A percentile compares a stretch with the other conserved stretches of the same genome.
phyloP scores from a whole-genome alignment of 1,139 yeast genomes.

The Saccharomyces hybrid region DNA sequence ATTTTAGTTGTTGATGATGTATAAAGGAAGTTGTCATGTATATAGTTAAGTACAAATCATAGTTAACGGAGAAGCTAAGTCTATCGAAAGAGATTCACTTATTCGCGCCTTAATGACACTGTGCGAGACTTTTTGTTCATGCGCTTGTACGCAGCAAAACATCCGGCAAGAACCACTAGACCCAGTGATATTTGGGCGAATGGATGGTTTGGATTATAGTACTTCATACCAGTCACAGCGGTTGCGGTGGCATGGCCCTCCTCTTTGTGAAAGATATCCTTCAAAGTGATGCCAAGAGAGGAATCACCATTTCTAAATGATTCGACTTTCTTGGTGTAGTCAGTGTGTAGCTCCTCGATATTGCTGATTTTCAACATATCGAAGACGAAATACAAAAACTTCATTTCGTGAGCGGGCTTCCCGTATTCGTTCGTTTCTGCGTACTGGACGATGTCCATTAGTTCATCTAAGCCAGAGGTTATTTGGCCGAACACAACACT shows the following conservation, averaged over 20 bases:
- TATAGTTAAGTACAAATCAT: constrained; percentile 30
- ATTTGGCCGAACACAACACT: constrained; percentile 77
- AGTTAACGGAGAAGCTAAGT: constrained; percentile 9
- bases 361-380: constrained; percentile 15
- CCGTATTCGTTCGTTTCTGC: constrained; percentile 35
- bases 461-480: constrained; percentile 52
- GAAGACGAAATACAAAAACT: constrained; percentile 29
- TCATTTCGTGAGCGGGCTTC: constrained; percentile 40
- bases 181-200: not conserved
- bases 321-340: constrained; percentile 15
- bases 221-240: not conserved
- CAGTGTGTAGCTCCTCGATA: constrained; percentile 12
- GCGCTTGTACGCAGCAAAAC: not conserved
- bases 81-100: not conserved
- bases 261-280: constrained; percentile 6
- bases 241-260: not conserved
- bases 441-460: constrained; percentile 42
- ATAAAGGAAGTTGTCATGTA: constrained; percentile 21
- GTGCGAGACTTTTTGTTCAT: not conserved
- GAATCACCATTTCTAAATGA: constrained; percentile 17
- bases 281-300: constrained; percentile 19
- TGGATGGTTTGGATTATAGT: not conserved
- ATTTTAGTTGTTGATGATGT: constrained; percentile 16
- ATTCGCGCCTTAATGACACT: not conserved
- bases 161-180: not conserved